phyloP scores from a whole-genome alignment of 2,329 filamentous ascomycete genomes.

The Mollisia scopiformis region DNA sequence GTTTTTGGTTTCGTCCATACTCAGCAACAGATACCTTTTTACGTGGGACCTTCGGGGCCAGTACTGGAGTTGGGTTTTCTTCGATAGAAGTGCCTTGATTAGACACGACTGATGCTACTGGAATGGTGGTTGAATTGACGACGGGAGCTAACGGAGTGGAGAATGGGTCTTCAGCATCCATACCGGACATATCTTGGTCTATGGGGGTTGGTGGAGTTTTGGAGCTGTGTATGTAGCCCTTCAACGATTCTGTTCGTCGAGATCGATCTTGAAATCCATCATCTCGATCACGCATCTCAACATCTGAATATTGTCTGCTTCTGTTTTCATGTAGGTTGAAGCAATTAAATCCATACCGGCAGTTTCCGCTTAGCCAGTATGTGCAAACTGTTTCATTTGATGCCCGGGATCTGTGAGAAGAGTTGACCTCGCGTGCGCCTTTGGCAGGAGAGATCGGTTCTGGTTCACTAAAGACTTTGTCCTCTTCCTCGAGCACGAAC shows the following conservation, averaged over 20 bases:
- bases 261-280: neutral
- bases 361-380: neutral
- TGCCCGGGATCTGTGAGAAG: neutral
- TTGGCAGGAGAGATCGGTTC: neutral
- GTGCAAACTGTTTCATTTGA: neutral
- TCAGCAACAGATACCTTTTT: constrained; percentile 21
- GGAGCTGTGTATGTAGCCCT: no score
- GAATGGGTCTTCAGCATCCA: neutral
- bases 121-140: no score
- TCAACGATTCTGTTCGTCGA: neutral
- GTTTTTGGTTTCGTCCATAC: constrained; percentile 14
- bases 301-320: neutral
- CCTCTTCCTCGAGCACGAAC: constrained; percentile 11
- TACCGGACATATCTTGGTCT: neutral
- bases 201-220: neutral
- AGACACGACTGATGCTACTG: no score
- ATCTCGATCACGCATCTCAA: neutral
- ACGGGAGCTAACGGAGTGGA: no score
- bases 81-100: no score
- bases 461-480: neutral
- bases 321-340: neutral
- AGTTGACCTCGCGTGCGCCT: neutral
- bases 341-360: neutral
- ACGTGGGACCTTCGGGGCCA: neutral
- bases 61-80: neutral